Evolutionary conservation across 805 yeast genomes (phyloP), one percentile per base, ranked within the genome.

Genomic region (Kodamaea restingae): DNA sequence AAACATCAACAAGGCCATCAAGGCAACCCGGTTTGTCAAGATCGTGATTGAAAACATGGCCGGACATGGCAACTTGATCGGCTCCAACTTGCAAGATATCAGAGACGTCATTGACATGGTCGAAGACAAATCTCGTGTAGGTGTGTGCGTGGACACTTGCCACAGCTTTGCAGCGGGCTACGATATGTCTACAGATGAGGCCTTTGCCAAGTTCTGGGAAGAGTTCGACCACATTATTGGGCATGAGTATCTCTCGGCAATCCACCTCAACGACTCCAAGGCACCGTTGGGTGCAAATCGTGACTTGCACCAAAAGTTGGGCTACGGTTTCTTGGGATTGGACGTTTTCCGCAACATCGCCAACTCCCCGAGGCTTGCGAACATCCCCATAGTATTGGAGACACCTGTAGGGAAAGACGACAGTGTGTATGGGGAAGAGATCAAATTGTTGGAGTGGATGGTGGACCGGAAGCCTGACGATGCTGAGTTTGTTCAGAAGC

Each of bases 11-110:
- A 71, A 64, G 34, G 97, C 95, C 4, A 81, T 85, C 35, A 61
- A 62, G 18, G 79, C 78, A 41, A 93, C 98, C 0, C 51, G 64
- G 5, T 82, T 78, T 55, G 98, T 93, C 22, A 90, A 83, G 53
- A 80, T 93, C 32, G 95, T 93, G 9, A 71, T 93, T 43, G 98
- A 93, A 55, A 93, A 91, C 55, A 93, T 93, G 98, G 96, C 98
- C 1, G 98, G 98, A 7, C 95, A 88, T 50, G 96, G 96, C 2
- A 83, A 85, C 45, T 73, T 91, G 44, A 83, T 93, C 30, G 98
- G 98, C 1, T 81, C 91, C 3, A 70, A 75, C 30, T 63, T 91
- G 20, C 78, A 84, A 47, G 98, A 93, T 54, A 68, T 93, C 35
- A 67, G 73, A 20, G 75, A 73, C 15, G 90, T 93, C 11, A 87